A percentile compares a stretch with the other conserved stretches of the same genome.
phyloP scores from a whole-genome alignment of 2,329 filamentous ascomycete species.

The Hypoxylon sp. region DNA sequence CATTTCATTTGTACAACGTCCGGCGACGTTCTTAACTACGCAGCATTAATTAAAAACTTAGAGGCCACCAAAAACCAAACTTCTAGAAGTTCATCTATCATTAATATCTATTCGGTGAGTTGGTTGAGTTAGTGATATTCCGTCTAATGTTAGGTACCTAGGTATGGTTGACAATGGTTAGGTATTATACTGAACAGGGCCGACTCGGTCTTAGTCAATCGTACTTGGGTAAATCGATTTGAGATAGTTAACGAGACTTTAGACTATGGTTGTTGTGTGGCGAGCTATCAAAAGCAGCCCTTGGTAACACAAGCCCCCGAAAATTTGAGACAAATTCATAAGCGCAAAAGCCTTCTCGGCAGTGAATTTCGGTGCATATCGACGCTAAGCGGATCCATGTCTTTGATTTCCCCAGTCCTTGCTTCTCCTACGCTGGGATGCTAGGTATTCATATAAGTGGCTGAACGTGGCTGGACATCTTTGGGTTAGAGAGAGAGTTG shows the following conservation, averaged over 20 bases:
- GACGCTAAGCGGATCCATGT: neutral
- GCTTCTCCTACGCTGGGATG: too few relatives aligned
- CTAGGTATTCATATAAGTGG: neutral
- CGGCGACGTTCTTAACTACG: constrained; percentile 1
- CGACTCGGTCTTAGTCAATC: neutral
- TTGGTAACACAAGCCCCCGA: constrained; percentile 31
- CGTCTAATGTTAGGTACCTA: neutral
- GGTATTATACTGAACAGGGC: neutral
- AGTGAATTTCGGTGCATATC: neutral
- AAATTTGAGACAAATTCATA: constrained; percentile 36
- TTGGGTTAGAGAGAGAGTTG: neutral
- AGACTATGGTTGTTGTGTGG: constrained; percentile 20
- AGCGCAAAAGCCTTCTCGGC: constrained; percentile 10
- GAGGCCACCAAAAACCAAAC: neutral
- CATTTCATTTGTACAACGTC: constrained; percentile 19
- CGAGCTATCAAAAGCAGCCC: constrained; percentile 17
- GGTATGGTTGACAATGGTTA: neutral
- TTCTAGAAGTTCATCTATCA: neutral
- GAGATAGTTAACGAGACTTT: neutral
- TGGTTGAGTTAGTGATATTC: neutral
- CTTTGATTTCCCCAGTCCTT: neutral
- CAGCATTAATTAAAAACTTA: neutral
- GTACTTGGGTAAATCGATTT: neutral
- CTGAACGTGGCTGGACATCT: neutral
- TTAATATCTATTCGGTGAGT: neutral